phyloP scores from a whole-genome alignment of 768 basidiomycete genomes.

The Rickenella mellea region DNA sequence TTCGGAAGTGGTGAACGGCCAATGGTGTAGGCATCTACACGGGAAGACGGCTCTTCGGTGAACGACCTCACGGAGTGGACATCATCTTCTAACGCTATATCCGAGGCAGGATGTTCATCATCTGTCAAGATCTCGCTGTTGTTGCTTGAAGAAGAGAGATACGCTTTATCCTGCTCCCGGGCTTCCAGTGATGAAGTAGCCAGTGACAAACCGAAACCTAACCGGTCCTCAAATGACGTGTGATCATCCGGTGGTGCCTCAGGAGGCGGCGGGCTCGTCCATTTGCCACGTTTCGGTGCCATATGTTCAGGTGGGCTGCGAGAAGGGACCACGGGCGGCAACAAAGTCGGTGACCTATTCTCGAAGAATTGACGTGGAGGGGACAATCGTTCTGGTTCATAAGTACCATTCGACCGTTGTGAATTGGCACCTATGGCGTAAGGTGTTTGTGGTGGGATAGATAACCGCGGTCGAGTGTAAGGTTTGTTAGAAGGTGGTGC shows the following conservation, averaged over 20 bases:
- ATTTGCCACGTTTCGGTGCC: constrained; percentile 72
- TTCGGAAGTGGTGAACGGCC: too few relatives aligned
- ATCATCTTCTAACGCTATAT: constrained; percentile 57
- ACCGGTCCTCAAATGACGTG: constrained; percentile 54
- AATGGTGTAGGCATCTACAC: too few relatives aligned
- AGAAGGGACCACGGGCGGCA: constrained; percentile 24
- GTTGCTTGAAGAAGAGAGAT: constrained; percentile 42
- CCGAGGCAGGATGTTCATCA: constrained; percentile 46
- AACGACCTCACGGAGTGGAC: constrained; percentile 59
- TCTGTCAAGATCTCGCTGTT: constrained; percentile 61
- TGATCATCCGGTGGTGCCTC: constrained; percentile 63
- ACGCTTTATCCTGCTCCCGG: constrained; percentile 39
- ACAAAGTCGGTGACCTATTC: constrained; percentile 5
- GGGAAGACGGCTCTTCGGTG: constrained; percentile 46
- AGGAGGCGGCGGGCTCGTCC: constrained; percentile 80
- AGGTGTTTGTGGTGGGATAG: constrained; percentile 55
- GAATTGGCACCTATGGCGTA: constrained; percentile 60
- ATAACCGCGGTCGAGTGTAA: constrained; percentile 35
- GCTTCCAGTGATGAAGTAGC: constrained; percentile 58
- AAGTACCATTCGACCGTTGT: constrained; percentile 36
- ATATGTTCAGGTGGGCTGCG: constrained; percentile 61
- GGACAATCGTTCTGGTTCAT: constrained; percentile 38
- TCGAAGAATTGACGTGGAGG: constrained; percentile 28
- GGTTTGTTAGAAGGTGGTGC: constrained; percentile 36
- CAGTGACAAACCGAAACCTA: constrained; percentile 56